Base-by-base conservation (phyloP, 106 monocot genomes). In the Vanilla planifolia region DNA sequence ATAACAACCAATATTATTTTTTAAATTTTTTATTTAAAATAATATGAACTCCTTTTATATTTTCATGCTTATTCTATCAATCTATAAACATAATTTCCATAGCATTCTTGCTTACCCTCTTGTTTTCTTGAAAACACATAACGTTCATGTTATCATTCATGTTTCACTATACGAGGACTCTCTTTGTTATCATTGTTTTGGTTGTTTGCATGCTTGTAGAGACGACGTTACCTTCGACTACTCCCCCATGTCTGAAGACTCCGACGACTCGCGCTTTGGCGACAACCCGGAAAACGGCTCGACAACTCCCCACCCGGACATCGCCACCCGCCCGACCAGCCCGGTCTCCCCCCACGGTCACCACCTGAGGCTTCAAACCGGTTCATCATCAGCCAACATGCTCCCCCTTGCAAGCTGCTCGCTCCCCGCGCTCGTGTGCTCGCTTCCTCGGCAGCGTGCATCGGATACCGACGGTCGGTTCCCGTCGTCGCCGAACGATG, bases 171-270 rank as follows among this genome's bases (percentile, higher is more conserved):
- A n/a, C n/a, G n/a, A n/a, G n/a, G n/a, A n/a, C n/a, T n/a, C n/a
- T n/a, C n/a, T n/a, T n/a, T n/a, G n/a, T n/a, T n/a, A n/a, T n/a
- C n/a, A n/a, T n/a, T n/a, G n/a, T n/a, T n/a, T n/a, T n/a, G n/a
- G n/a, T n/a, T n/a, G n/a, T n/a, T n/a, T 5, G 16, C 28, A 17
- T 50, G 29, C 25, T 75, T 80, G 57, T 69, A 95, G 94, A 67
- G 94, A 95, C 45, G 89, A 95, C 47, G 52, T 86, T 8, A 43
- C 64, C 33, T 48, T 55, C 3, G 73, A 83, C 27, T 89, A 80
- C 77, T 95, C 94, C 30, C 89, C 83, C 1, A 95, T 95, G 94
- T 95, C 89, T 6, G 94, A 95, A 72, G 94, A 95, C 67, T 89
- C 83, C 9, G 94, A 95, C 8, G 94, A 95, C 33, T 70, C 67